Percentiles rank a stretch among this genome's conserved stretches.
These are phyloP conservation scores for Abrus precatorius DNA, from an alignment of 306 rosid genomes.

Conservation along the genomic window DNA sequence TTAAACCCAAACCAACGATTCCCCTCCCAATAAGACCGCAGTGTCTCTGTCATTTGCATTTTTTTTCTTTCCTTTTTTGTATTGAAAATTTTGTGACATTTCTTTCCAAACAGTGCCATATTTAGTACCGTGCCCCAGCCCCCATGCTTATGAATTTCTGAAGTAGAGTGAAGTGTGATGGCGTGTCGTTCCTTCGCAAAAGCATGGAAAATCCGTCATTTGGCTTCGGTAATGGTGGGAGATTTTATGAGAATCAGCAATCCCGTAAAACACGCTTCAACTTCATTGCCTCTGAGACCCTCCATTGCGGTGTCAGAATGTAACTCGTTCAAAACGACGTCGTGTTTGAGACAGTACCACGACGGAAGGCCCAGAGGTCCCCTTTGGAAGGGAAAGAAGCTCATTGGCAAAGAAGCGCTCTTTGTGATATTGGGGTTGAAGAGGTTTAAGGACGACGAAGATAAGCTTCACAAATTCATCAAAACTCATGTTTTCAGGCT, in stretches of 20 bases:
- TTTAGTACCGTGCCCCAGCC: background rate
- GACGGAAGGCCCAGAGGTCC: conserved; percentile 99
- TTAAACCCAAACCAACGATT: background rate
- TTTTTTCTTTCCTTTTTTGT: background rate
- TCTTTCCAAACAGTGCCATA: background rate
- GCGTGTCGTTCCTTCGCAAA: conserved; percentile 62
- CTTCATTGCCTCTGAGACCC: conserved; percentile 35
- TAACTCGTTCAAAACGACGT: conserved; percentile 38
- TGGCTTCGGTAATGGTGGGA: conserved; percentile 48
- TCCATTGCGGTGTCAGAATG: conserved; percentile 35
- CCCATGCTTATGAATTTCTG: background rate
- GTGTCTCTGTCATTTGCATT: background rate
- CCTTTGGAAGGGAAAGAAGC: conserved; percentile 94
- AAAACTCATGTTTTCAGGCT: conserved; percentile 76
- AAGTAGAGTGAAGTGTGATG: conserved; percentile 50
- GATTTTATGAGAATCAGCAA: conserved; percentile 36
- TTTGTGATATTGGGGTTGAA: conserved; percentile 78
- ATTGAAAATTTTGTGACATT: background rate
- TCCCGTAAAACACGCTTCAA: conserved; percentile 29
- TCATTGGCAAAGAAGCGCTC: conserved; percentile 90
- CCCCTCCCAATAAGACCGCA: background rate
- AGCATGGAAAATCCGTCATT: conserved; percentile 43
- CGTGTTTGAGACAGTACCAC: conserved; percentile 68
- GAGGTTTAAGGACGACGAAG: conserved; percentile 81
- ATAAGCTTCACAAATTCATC: conserved; percentile 74